These are phyloP conservation scores for Leccinum pachyderme DNA, from an alignment of 1,284 basidiomycete genomes.

Conservation along the genomic window DNA sequence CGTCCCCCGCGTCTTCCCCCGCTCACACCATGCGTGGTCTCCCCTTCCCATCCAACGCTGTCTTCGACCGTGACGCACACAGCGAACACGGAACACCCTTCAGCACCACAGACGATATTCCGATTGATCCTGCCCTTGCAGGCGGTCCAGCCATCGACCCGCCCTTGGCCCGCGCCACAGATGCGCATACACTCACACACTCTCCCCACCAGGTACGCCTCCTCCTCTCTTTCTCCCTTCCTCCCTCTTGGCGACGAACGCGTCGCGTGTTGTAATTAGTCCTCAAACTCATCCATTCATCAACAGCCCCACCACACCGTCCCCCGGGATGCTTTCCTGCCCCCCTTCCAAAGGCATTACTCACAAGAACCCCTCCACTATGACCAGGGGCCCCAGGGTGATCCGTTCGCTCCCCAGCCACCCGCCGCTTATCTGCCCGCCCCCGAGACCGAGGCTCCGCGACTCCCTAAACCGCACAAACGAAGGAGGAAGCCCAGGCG, in stretches of 20 bases:
- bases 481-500: constrained; percentile 52
- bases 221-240: constrained; percentile 20
- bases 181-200: constrained; percentile 1
- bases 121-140: constrained; percentile 68
- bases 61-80: constrained; percentile 49
- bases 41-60: constrained; percentile 51
- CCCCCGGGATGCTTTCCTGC: constrained; percentile 13
- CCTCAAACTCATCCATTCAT: constrained; percentile 21
- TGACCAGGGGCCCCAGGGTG: constrained; percentile 72
- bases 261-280: constrained; percentile 49
- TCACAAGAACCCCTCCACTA: constrained; percentile 45
- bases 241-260: constrained; percentile 34
- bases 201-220: constrained; percentile 32
- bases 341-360: constrained; percentile 32
- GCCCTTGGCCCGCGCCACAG: constrained; percentile 38
- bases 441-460: constrained; percentile 31
- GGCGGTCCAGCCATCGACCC: constrained; percentile 49
- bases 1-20: constrained; percentile 12
- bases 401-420: constrained; percentile 71
- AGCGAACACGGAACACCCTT: constrained; percentile 56
- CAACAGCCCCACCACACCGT: constrained; percentile 20
- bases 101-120: constrained; percentile 58
- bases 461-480: constrained; percentile 44
- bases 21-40: constrained; percentile 52
- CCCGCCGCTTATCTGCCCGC: constrained; percentile 50